These are phyloP conservation scores for Rubus idaeus DNA, from an alignment of 306 rosid species.

Conservation along the genomic window DNA sequence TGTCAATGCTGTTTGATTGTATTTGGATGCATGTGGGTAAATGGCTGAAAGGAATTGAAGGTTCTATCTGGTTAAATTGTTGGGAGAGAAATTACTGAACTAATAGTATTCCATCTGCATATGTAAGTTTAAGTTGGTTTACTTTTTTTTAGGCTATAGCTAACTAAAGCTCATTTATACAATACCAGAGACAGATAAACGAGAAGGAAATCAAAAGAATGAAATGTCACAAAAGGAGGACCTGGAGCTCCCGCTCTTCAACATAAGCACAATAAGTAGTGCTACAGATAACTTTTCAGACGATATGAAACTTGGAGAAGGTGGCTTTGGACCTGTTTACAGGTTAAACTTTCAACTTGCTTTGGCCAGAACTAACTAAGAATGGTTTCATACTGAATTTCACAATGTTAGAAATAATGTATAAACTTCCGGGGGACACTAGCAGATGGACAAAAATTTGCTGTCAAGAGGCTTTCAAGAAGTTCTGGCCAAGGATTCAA, in stretches of 20 bases:
- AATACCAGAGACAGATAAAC: neutral
- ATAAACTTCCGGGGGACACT: constrained; percentile 47
- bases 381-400: neutral
- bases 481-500: constrained; percentile 25
- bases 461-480: constrained; percentile 56
- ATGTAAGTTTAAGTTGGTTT: neutral
- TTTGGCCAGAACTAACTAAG: neutral
- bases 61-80: neutral
- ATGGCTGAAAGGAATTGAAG: neutral
- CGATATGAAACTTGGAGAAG: constrained; percentile 48
- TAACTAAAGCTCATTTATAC: neutral
- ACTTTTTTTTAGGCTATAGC: neutral
- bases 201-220: neutral
- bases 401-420: neutral
- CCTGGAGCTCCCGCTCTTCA: constrained; percentile 45
- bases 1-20: neutral
- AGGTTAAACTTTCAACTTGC: constrained; percentile 24
- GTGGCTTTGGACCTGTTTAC: constrained; percentile 66
- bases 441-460: constrained; percentile 48
- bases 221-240: constrained; percentile 25
- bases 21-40: neutral
- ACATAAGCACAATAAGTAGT: constrained; percentile 25
- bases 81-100: too few species aligned
- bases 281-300: constrained; percentile 50
- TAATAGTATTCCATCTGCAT: too few species aligned